These are phyloP conservation scores for Aspergillus sergii DNA, from an alignment of 2,329 filamentous ascomycete species.

Conservation along the genomic window DNA sequence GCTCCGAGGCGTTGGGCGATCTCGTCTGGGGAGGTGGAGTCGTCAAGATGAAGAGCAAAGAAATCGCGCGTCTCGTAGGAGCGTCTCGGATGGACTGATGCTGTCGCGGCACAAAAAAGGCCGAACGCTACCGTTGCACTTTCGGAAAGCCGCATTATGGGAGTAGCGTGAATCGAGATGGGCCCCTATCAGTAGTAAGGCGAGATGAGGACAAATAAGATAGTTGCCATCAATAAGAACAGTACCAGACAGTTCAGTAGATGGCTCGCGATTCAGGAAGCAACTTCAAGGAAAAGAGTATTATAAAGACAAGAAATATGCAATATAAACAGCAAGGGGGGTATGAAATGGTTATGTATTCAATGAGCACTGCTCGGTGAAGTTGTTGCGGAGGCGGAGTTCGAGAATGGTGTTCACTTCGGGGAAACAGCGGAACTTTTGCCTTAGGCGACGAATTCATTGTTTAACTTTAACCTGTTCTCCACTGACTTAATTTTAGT, in stretches of 20 bases:
- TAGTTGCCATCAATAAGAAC: slow-evolving; percentile 21
- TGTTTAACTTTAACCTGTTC: not conserved
- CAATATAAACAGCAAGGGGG: not conserved
- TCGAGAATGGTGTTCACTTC: slow-evolving; percentile 1
- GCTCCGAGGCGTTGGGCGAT: slow-evolving; percentile 75
- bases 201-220: slow-evolving; percentile 20
- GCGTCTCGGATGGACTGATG: slow-evolving; percentile 57
- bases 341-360: not conserved
- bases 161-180: slow-evolving; percentile 1
- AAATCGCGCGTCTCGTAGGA: slow-evolving; percentile 85
- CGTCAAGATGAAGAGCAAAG: slow-evolving; percentile 84
- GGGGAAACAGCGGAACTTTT: not conserved
- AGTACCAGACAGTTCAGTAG: not conserved
- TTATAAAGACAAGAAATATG: not conserved
- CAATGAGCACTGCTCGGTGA: slow-evolving; percentile 3
- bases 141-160: slow-evolving; percentile 27
- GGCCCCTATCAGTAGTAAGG: slow-evolving; percentile 11
- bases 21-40: slow-evolving; percentile 63
- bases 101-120: slow-evolving; percentile 48
- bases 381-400: slow-evolving; percentile 2
- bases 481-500: not conserved
- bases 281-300: not conserved
- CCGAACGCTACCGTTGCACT: slow-evolving; percentile 28
- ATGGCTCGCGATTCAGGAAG: not conserved
- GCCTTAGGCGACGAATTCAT: not conserved